phyloP scores from a whole-genome alignment of 1,284 basidiomycete genomes.

The Grifola frondosa region DNA sequence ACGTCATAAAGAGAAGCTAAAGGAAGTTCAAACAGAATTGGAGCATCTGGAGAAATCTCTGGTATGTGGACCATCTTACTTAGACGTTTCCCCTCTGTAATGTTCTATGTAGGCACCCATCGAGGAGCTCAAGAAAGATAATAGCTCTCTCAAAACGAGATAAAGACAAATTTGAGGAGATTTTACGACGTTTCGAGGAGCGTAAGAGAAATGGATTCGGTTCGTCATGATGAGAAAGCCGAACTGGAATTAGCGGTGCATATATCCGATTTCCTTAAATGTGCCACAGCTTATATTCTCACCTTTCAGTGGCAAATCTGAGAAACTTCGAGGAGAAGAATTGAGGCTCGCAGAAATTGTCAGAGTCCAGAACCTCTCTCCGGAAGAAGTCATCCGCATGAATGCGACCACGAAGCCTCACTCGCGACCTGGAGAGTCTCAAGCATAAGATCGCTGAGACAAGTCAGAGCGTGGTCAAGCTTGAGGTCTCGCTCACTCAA shows the following conservation, averaged over 20 bases:
- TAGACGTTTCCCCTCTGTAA: neutral
- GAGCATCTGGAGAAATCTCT: conserved; percentile 60
- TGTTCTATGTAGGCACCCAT: conserved; percentile 56
- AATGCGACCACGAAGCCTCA: conserved; percentile 79
- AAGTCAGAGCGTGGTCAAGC: conserved; percentile 64
- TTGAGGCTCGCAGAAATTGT: conserved; percentile 65
- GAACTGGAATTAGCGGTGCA: conserved; percentile 55
- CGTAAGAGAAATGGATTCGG: conserved; percentile 61
- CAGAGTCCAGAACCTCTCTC: conserved; percentile 78
- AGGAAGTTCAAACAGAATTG: conserved; percentile 49
- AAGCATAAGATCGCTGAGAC: conserved; percentile 72
- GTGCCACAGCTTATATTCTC: too few relatives aligned
- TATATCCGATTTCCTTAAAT: conserved; percentile 7
- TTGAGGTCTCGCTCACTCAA: conserved; percentile 78
- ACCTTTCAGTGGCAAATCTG: conserved; percentile 52
- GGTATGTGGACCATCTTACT: conserved; percentile 41
- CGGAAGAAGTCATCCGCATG: conserved; percentile 85
- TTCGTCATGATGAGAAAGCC: conserved; percentile 62
- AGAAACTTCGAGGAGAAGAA: conserved; percentile 62
- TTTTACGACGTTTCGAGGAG: conserved; percentile 60
- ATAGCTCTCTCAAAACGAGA: conserved; percentile 59
- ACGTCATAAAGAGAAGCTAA: conserved; percentile 45
- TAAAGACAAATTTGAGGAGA: conserved; percentile 68
- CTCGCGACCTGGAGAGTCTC: conserved; percentile 71
- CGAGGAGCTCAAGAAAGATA: conserved; percentile 56